phyloP scores from a whole-genome alignment of 768 basidiomycete genomes.

The Cubamyces lactineus region DNA sequence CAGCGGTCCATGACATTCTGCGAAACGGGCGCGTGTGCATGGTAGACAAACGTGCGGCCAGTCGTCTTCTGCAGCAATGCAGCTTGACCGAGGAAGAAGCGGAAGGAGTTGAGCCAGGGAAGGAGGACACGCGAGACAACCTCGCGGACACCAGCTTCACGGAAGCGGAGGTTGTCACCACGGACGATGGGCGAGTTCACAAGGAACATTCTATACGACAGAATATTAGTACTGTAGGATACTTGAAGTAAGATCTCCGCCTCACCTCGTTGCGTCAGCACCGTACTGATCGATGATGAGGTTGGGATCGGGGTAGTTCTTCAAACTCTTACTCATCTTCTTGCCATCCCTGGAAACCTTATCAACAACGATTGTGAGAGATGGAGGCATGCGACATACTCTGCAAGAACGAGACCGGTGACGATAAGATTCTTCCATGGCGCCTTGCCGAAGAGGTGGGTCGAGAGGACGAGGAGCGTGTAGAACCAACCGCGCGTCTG shows the following conservation, averaged over 20 bases:
- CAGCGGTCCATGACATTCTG: slow-evolving; percentile 98
- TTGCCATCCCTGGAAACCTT: slow-evolving; percentile 76
- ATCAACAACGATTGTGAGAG: neutral
- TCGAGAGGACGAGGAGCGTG: slow-evolving; percentile 93
- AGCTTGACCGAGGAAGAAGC: slow-evolving; percentile 97
- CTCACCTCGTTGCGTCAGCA: slow-evolving; percentile 89
- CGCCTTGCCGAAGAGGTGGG: slow-evolving; percentile 89
- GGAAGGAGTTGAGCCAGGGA: slow-evolving; percentile 98
- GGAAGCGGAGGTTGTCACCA: slow-evolving; percentile 96
- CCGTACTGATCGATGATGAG: slow-evolving; percentile 89
- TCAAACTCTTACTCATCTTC: slow-evolving; percentile 99
- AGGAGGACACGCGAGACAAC: slow-evolving; percentile 95
- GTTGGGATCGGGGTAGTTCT: slow-evolving; percentile 97
- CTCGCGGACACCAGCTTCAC: slow-evolving; percentile 97
- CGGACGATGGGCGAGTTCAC: slow-evolving; percentile 99
- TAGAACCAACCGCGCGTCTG: slow-evolving; percentile 99
- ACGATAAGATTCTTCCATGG: slow-evolving; percentile 99
- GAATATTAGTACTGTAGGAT: neutral
- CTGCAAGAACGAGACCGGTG: slow-evolving; percentile 92
- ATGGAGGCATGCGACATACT: slow-evolving; percentile 52
- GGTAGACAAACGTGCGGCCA: slow-evolving; percentile 80
- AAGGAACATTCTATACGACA: slow-evolving; percentile 79
- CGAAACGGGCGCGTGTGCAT: slow-evolving; percentile 81
- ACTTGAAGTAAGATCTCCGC: neutral
- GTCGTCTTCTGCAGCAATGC: slow-evolving; percentile 82